A percentile compares a stretch with the other conserved stretches of the same genome.
phyloP scores from a whole-genome alignment of 345 rosid species.

The Jatropha curcas region DNA sequence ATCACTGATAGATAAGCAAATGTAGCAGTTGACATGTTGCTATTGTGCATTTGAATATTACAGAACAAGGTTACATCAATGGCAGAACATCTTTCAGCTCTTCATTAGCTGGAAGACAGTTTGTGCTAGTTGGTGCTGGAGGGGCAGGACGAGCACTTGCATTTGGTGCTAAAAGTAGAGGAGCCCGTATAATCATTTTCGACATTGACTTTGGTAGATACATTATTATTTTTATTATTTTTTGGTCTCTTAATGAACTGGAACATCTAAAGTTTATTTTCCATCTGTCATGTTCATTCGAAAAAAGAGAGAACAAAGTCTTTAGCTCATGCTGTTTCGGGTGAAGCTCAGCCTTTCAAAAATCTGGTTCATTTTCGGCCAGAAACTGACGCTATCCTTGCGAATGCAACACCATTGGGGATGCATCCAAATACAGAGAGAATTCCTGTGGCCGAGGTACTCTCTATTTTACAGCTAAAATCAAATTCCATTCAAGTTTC shows the following conservation, averaged over 20 bases:
- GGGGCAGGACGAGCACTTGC: slow-evolving; percentile 72
- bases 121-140: slow-evolving; percentile 63
- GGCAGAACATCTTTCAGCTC: slow-evolving; percentile 22
- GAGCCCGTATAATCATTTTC: slow-evolving; percentile 50
- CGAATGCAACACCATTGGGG: slow-evolving; percentile 64
- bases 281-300: slow-evolving; percentile 7
- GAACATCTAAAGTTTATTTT: slow-evolving; percentile 7
- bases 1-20: neutral
- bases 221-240: neutral
- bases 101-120: slow-evolving; percentile 46
- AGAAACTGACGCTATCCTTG: slow-evolving; percentile 57
- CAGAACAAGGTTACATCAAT: slow-evolving; percentile 28
- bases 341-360: slow-evolving; percentile 44
- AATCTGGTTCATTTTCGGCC: slow-evolving; percentile 44
- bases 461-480: slow-evolving; percentile 1
- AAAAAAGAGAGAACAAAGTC: slow-evolving; percentile 51
- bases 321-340: slow-evolving; percentile 52
- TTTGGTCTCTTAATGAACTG: neutral
- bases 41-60: slow-evolving; percentile 2
- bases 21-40: neutral
- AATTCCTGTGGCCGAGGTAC: slow-evolving; percentile 54
- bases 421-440: slow-evolving; percentile 58
- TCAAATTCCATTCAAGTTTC: neutral
- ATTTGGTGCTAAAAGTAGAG: slow-evolving; percentile 57
- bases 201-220: slow-evolving; percentile 54